These are phyloP conservation scores for Exophiala sideris DNA, from an alignment of 2,329 filamentous ascomycete genomes.

Conservation along the genomic window DNA sequence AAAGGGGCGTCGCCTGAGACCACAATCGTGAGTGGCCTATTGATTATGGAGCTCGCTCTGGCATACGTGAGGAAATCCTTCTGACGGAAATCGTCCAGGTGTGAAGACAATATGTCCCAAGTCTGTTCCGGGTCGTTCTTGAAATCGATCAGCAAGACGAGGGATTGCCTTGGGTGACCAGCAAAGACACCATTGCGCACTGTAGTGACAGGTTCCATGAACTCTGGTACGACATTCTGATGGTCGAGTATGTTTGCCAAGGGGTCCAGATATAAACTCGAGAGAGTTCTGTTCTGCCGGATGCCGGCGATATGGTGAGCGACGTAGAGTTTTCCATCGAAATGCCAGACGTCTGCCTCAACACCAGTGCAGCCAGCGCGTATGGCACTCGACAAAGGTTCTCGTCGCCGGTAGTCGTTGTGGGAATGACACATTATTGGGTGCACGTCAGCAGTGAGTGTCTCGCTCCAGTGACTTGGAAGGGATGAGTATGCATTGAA, in stretches of 20 bases:
- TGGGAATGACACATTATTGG: slow-evolving; percentile 55
- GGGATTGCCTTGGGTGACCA: slow-evolving; percentile 45
- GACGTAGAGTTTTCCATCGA: slow-evolving; percentile 46
- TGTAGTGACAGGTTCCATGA: slow-evolving; percentile 23
- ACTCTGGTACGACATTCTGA: slow-evolving; percentile 44
- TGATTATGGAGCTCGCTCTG: slow-evolving; percentile 38
- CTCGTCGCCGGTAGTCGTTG: slow-evolving; percentile 56
- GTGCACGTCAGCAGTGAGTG: slow-evolving; percentile 45
- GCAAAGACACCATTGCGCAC: slow-evolving; percentile 49
- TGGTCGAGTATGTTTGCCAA: slow-evolving; percentile 47
- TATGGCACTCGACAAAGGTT: slow-evolving; percentile 54
- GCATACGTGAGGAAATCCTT: slow-evolving; percentile 51
- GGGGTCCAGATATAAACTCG: slow-evolving; percentile 52
- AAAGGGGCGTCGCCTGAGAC: slow-evolving; percentile 53
- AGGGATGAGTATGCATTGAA: not conserved
- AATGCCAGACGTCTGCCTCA: slow-evolving; percentile 56
- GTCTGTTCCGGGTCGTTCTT: slow-evolving; percentile 39
- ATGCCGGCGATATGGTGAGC: slow-evolving; percentile 52
- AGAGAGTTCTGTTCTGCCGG: slow-evolving; percentile 46
- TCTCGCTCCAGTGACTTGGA: too few species aligned
- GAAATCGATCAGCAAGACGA: slow-evolving; percentile 54
- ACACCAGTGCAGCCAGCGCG: slow-evolving; percentile 53
- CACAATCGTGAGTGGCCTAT: slow-evolving; percentile 50
- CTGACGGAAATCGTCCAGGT: slow-evolving; percentile 46
- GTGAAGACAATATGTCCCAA: slow-evolving; percentile 36